A percentile compares a stretch with the other conserved stretches of the same genome.
Conservation (phyloP, 306 rosid genomes). For the Lathyrus aphaca region DNA sequence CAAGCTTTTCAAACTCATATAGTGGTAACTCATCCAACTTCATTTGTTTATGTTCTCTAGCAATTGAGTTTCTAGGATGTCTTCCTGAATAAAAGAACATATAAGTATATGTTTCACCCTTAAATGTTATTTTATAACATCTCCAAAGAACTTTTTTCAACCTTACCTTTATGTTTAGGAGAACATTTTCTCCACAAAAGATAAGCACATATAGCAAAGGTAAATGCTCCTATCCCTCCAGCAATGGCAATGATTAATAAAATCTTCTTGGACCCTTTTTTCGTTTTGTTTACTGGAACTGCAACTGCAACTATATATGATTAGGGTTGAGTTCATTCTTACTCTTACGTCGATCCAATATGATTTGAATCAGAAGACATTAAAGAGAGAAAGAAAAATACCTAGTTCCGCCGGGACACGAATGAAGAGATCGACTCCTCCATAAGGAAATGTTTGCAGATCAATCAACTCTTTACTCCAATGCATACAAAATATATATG, state of each 20-base stretch:
- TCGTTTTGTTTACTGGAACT: background rate
- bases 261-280: background rate
- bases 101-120: too few relatives aligned
- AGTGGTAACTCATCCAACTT: conserved; percentile 39
- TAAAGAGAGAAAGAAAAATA: background rate
- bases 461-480: conserved; percentile 47
- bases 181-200: conserved; percentile 34
- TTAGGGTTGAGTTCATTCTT: too few relatives aligned
- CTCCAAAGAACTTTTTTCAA: background rate
- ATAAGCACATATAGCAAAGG: background rate
- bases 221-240: conserved; percentile 23
- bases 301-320: background rate
- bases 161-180: conserved; percentile 26
- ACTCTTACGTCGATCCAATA: too few relatives aligned
- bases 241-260: conserved; percentile 10
- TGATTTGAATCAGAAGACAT: too few relatives aligned
- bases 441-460: conserved; percentile 32
- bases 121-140: too few relatives aligned
- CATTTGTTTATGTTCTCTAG: background rate
- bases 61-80: background rate
- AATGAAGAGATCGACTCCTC: conserved; percentile 46
- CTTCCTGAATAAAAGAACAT: conserved; percentile 23
- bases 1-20: conserved; percentile 38
- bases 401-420: conserved; percentile 41
- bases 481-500: conserved; percentile 38